A percentile compares a stretch with the other conserved stretches of the same genome.
phyloP scores from a whole-genome alignment of 768 basidiomycete genomes.

The Macrolepiota fuliginosa region DNA sequence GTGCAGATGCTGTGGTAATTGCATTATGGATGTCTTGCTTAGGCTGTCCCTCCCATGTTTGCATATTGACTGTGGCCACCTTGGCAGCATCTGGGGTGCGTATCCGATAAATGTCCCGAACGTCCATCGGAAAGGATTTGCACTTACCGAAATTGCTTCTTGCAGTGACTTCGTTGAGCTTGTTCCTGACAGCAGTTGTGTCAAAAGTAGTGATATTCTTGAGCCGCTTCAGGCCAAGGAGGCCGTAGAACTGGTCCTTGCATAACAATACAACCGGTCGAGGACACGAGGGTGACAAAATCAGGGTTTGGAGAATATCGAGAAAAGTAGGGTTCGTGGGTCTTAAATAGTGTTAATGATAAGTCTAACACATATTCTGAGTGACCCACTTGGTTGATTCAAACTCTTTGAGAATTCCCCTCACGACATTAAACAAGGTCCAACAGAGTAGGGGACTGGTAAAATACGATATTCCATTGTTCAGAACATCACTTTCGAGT shows the following conservation, averaged over 20 bases:
- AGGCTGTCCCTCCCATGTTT: conserved; percentile 51
- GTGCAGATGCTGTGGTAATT: conserved; percentile 53
- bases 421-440: conserved; percentile 76
- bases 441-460: conserved; percentile 70
- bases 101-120: background rate
- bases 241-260: conserved; percentile 13
- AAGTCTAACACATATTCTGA: background rate
- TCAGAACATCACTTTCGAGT: conserved; percentile 65
- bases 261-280: conserved; percentile 64
- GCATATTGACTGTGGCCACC: conserved; percentile 15
- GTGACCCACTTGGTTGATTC: conserved; percentile 47
- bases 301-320: conserved; percentile 62
- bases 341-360: conserved; percentile 28
- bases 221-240: conserved; percentile 2
- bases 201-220: conserved; percentile 7
- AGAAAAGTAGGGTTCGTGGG: conserved; percentile 48
- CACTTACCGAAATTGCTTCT: conserved; percentile 1
- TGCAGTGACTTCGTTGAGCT: conserved; percentile 5
- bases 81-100: background rate
- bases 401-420: conserved; percentile 59
- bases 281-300: conserved; percentile 66
- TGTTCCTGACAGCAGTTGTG: conserved; percentile 9
- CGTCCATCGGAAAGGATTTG: background rate
- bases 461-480: conserved; percentile 79
- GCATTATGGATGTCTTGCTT: conserved; percentile 56